A percentile compares a stretch with the other conserved stretches of the same genome.
These are phyloP conservation scores for Leccinum fuscescens DNA, from an alignment of 1,284 basidiomycete species.

Conservation along the genomic window DNA sequence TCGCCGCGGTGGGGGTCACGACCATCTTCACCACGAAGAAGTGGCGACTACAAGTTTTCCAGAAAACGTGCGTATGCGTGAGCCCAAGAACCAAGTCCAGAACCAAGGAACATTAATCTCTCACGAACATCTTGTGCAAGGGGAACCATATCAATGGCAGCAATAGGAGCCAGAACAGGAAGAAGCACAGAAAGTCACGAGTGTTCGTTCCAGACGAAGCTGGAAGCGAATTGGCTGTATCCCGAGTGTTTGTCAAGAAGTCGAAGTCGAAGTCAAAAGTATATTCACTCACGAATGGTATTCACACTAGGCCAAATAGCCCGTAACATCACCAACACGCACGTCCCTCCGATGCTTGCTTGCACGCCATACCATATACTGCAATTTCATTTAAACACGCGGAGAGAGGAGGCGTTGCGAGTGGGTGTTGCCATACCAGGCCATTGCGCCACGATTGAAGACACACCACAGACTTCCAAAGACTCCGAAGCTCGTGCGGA, in stretches of 20 bases:
- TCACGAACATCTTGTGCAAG: constrained; percentile 70
- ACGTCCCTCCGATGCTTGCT: constrained; percentile 77
- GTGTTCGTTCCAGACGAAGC: constrained; percentile 69
- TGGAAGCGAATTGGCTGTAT: constrained; percentile 46
- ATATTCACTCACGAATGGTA: constrained; percentile 53
- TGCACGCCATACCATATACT: constrained; percentile 82
- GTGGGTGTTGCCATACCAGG: constrained; percentile 49
- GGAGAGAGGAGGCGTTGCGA: constrained; percentile 22
- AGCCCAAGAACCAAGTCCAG: neutral
- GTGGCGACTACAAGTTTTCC: constrained; percentile 51
- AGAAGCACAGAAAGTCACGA: constrained; percentile 76
- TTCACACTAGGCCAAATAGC: constrained; percentile 75
- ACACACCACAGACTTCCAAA: constrained; percentile 82
- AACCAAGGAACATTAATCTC: constrained; percentile 15
- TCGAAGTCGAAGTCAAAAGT: neutral
- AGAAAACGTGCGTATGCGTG: constrained; percentile 14
- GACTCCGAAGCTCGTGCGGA: constrained; percentile 76
- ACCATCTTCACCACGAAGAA: constrained; percentile 81
- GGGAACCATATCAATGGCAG: constrained; percentile 81
- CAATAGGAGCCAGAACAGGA: constrained; percentile 83
- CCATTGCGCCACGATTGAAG: constrained; percentile 78
- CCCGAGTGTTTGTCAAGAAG: constrained; percentile 10
- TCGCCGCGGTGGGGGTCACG: constrained; percentile 68
- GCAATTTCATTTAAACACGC: constrained; percentile 20
- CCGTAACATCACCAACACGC: constrained; percentile 69